phyloP scores from a whole-genome alignment of 768 basidiomycete species.

The Imleria badia region DNA sequence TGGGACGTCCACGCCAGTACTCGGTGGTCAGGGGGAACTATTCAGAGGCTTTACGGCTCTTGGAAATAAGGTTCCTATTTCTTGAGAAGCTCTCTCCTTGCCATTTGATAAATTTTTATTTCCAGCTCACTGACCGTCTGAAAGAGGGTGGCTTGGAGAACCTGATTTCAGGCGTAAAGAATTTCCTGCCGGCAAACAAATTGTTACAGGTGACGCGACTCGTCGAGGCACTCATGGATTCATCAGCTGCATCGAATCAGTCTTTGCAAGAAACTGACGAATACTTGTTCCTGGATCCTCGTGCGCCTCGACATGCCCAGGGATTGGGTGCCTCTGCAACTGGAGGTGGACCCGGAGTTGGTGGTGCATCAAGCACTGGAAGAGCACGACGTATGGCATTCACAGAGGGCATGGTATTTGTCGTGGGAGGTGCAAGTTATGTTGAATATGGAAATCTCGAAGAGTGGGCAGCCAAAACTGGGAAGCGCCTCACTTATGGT shows the following conservation, averaged over 20 bases:
- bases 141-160: slow-evolving; percentile 98
- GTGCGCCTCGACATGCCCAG: slow-evolving; percentile 59
- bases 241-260: slow-evolving; percentile 88
- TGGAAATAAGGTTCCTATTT: slow-evolving; percentile 71
- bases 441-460: slow-evolving; percentile 96
- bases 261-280: slow-evolving; percentile 97
- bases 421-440: slow-evolving; percentile 96
- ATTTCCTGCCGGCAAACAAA: slow-evolving; percentile 94
- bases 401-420: slow-evolving; percentile 84
- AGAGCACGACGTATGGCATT: slow-evolving; percentile 70
- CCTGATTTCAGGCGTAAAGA: slow-evolving; percentile 95
- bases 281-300: slow-evolving; percentile 91
- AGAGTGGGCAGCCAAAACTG: slow-evolving; percentile 85
- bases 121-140: slow-evolving; percentile 84
- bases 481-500: slow-evolving; percentile 89
- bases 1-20: slow-evolving; percentile 64
- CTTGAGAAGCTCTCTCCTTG: background rate
- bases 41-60: slow-evolving; percentile 93
- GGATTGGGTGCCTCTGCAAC: slow-evolving; percentile 48
- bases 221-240: slow-evolving; percentile 97
- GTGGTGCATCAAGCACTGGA: slow-evolving; percentile 31
- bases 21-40: slow-evolving; percentile 79
- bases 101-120: background rate
- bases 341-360: slow-evolving; percentile 45
- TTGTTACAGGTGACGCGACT: slow-evolving; percentile 89